Evolutionary conservation across 345 rosid genomes (phyloP), one percentile per base, ranked within the genome.

Genomic region (Citrus maxima): DNA sequence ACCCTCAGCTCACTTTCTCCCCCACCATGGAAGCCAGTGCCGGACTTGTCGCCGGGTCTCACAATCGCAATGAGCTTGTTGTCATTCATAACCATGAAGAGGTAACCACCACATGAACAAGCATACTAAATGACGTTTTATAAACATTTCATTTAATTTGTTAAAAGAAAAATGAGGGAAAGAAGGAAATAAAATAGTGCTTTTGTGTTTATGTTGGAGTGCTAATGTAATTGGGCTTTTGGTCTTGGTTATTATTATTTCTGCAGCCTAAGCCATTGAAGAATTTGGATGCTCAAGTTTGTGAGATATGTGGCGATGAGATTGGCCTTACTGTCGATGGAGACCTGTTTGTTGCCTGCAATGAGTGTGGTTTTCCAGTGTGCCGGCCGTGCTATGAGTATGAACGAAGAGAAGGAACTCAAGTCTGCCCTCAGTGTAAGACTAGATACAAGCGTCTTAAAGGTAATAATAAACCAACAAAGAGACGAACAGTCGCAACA

Each of bases 51-150:
- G 99, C 98, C 35, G 99, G 99, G 60, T 96, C 99, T 30, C 99
- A 96, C 89, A 96, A 94, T 83, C 97, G 98, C 81, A 96, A 96
- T 19, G 99, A 96, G 85, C 99, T 96, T 38, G 97, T 96, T 4
- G 99, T 94, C 83, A 96, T 96, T 78, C 99, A 96, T 32, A 92
- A 92, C 84, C 99, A 96, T 63, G 99, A 96, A 82, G 98, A 96
- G 97, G 99, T 93, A 51, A 49, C 13, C 65, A 3, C 37, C 68
- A 13, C 51, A 7, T 65, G 24, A 32, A 64, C 22, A 64, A 21
- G 19, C 51, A 46, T 46, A 46, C 18, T 46, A 13, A 46, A 3
- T 46, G 51, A 13, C 14, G 51, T 46, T 46, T 46, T 46, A 46
- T 13, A 46, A 46, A 46, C 51, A 19, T 54, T 16, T 54, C 58